These are phyloP conservation scores for Pistacia integerrima DNA, from an alignment of 345 rosid genomes.

Conservation along the genomic window DNA sequence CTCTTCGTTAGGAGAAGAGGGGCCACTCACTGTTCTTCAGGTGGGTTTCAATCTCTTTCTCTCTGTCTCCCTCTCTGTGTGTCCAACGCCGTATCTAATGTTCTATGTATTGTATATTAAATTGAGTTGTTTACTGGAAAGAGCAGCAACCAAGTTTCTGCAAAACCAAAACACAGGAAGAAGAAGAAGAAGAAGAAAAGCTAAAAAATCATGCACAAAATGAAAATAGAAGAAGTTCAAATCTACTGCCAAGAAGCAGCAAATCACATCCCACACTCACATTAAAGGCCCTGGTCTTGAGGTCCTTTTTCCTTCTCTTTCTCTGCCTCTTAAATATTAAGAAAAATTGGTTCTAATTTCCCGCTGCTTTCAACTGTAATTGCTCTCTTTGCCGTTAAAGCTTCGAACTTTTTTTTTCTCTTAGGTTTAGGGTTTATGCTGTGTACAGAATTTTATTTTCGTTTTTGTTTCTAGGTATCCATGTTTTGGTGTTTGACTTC, in stretches of 20 bases:
- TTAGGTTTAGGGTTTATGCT: conserved; percentile 31
- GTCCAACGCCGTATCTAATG: too few species aligned
- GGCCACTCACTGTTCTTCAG: too few species aligned
- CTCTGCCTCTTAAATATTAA: background rate
- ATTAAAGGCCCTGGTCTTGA: conserved; percentile 99
- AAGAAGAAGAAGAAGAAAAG: background rate
- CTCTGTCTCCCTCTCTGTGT: too few species aligned
- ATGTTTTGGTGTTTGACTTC: background rate
- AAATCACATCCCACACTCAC: conserved; percentile 94
- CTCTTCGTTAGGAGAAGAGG: too few species aligned
- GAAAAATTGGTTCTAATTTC: background rate
- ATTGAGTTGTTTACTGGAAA: too few species aligned
- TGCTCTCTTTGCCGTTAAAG: background rate
- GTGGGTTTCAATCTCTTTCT: too few species aligned
- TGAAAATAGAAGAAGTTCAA: conserved; percentile 96
- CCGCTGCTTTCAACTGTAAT: background rate
- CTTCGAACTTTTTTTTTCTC: background rate
- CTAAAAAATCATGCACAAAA: conserved; percentile 45
- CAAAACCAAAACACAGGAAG: background rate
- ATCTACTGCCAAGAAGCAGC: conserved; percentile 94
- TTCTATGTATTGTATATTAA: too few species aligned
- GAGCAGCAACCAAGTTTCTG: too few species aligned
- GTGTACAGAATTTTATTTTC: background rate
- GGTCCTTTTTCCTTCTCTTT: conserved; percentile 37
- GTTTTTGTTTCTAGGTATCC: background rate